phyloP scores from a whole-genome alignment of 1,139 yeast species.

The Candida tetrigidarum region DNA sequence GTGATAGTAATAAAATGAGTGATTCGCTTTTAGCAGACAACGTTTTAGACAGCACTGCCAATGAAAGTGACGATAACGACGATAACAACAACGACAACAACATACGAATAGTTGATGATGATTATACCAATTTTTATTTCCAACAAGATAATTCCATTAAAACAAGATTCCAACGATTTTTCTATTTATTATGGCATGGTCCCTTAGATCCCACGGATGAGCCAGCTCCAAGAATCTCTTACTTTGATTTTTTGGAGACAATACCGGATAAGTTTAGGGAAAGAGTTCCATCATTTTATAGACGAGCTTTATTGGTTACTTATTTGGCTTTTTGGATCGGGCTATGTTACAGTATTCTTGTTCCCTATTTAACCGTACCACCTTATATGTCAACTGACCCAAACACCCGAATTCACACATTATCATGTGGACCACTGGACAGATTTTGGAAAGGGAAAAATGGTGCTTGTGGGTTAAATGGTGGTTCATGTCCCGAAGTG shows the following conservation, averaged over 20 bases:
- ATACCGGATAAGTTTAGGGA: constrained; percentile 45
- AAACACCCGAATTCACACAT: constrained; percentile 26
- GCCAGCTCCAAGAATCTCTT: constrained; percentile 41
- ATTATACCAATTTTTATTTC: constrained; percentile 1
- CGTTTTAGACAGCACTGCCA: too few species aligned
- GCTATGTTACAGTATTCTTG: constrained; percentile 29
- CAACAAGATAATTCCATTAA: constrained; percentile 1
- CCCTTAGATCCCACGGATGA: constrained; percentile 53
- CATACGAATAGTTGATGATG: constrained; percentile 4
- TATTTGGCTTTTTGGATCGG: constrained; percentile 45
- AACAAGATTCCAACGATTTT: constrained; percentile 10
- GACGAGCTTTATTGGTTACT: constrained; percentile 32
- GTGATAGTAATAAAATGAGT: not conserved
- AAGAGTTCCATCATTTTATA: constrained; percentile 28
- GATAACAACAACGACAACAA: not conserved
- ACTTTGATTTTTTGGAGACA: constrained; percentile 38
- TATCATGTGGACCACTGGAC: constrained; percentile 45
- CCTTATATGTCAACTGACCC: constrained; percentile 28
- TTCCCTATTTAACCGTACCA: constrained; percentile 44
- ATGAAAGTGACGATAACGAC: not conserved
- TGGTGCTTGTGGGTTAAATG: constrained; percentile 77
- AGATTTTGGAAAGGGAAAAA: constrained; percentile 76
- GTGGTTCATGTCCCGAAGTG: constrained; percentile 54
- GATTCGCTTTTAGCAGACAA: not conserved
- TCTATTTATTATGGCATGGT: constrained; percentile 48